Base-by-base conservation (phyloP, 805 yeast genomes). In the Metschnikowia peoriensis region DNA sequence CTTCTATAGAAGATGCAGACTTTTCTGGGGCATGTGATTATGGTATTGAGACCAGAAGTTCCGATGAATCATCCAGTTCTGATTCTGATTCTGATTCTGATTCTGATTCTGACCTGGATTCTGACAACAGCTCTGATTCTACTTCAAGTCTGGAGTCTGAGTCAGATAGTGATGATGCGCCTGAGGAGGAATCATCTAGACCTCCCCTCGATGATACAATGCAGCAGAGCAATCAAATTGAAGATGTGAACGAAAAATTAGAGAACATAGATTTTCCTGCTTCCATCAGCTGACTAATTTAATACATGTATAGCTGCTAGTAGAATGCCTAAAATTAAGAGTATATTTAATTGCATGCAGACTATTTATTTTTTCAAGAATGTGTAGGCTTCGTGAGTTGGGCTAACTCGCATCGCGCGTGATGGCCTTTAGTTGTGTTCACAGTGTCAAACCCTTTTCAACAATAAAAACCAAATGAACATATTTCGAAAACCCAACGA, bases 401-500 rank as follows among this genome's bases (percentile, higher is more conserved):
- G 44, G 22, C 22, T 22, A 22, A 32, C 46, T 41, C 45, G 46
- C 47, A 45, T 22, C 37, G 46, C 43, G 44, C 43, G 45, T 29
- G 46, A 41, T 39, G 44, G 17, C 38, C 42, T 43, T 14, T 22
- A 28, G 29, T 32, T 38, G 27, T 7, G 15, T n/a, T 14, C 17
- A 16, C 45, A n/a, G 34, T 32, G 35, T 9, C 10, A 6, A 32
- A 3, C 2, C 6, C 14, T 32, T 10, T 38, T 27, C 28, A 41
- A 11, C 44, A 41, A 28, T n/a, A 12, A 27, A 14, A 7, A 8
- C n/a, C 39, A 27, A 38, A 69, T 69, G 73, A 64, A 57, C 51
- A 66, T 72, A 28, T 71, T 75, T 46, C 64, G 69, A 37, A 69
- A 66, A 47, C 68, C 67, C 1, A 52, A 57, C 10, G 83, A 78